Conservation (phyloP, 2,329 filamentous ascomycete species). For the Zymoseptoria ardabiliae region DNA sequence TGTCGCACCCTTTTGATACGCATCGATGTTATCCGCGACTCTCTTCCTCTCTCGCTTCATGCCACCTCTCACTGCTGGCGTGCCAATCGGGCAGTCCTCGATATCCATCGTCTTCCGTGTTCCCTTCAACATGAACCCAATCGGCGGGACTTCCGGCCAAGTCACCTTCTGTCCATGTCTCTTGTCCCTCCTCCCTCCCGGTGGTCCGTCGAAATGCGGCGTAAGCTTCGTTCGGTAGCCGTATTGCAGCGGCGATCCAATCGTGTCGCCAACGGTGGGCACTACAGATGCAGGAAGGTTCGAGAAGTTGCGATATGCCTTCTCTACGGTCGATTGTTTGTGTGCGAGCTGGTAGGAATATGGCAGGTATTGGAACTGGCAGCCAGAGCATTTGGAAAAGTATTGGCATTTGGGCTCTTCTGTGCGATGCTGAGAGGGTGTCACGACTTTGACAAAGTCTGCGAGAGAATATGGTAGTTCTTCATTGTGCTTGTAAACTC, state of each 20-base stretch:
- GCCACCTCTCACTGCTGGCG: constrained; percentile 71
- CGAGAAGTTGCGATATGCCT: constrained; percentile 87
- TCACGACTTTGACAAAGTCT: constrained; percentile 72
- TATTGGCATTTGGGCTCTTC: constrained; percentile 74
- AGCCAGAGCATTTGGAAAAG: constrained; percentile 81
- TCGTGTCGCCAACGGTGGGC: constrained; percentile 72
- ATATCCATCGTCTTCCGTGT: constrained; percentile 77
- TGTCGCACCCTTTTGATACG: constrained; percentile 76
- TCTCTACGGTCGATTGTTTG: constrained; percentile 81
- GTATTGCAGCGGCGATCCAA: constrained; percentile 84
- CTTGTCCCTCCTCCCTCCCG: constrained; percentile 43
- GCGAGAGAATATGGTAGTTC: constrained; percentile 64
- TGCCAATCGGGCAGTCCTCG: constrained; percentile 94
- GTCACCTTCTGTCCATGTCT: constrained; percentile 46
- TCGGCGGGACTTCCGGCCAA: constrained; percentile 62
- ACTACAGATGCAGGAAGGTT: constrained; percentile 67
- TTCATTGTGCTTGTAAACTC: constrained; percentile 65
- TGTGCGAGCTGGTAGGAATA: constrained; percentile 78
- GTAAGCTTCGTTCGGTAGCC: constrained; percentile 95
- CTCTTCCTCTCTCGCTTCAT: constrained; percentile 71
- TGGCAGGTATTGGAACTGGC: constrained; percentile 95
- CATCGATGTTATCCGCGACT: constrained; percentile 61
- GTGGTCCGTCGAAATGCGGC: constrained; percentile 83
- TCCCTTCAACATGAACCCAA: constrained; percentile 90
- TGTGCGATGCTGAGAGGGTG: constrained; percentile 67